Base-by-base conservation (phyloP, 163 green algal species). In the Botryococcus braunii region DNA sequence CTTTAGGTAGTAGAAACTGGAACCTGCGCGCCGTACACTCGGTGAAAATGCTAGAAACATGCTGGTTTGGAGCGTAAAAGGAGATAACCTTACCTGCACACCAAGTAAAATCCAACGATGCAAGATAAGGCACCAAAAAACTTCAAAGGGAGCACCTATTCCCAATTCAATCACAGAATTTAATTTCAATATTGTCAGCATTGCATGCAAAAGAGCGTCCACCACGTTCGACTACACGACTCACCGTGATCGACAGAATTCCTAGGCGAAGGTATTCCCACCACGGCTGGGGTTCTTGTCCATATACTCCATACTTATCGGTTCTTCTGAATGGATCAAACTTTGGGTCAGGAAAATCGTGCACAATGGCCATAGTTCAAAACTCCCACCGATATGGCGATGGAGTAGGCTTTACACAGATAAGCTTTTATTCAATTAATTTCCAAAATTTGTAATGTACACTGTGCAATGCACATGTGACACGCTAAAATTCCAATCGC, bases 141-240 rank as follows among this genome's bases (percentile, higher is more conserved):
- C 48, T 80, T 83, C 13, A 85, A 32, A 11, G 82, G 82, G 32
- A 86, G 38, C 27, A 88, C n/a, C n/a, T n/a, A n/a, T n/a, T n/a
- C n/a, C n/a, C n/a, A n/a, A n/a, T n/a, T n/a, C n/a, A n/a, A n/a
- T n/a, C n/a, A n/a, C n/a, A n/a, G n/a, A n/a, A n/a, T n/a, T n/a
- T n/a, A n/a, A n/a, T n/a, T n/a, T 29, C 25, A 75, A 65, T 7
- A 77, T n/a, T 11, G 76, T 70, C 38, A 79, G 60, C 25, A 88
- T 0, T 4, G 52, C 63, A 13, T 27, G 43, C 17, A 27, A 27
- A 27, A 52, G 43, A 13, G 43, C 17, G 13, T 52, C 13, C 43
- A 52, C 13, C 13, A 17, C 13, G 17, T 17, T 17, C 13, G 17
- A 27, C 43, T 13, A 52, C 43, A 52, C 17, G n/a, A n/a, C n/a